These are phyloP conservation scores for Clavispora asparagi DNA, from an alignment of 805 yeast species.

Conservation along the genomic window DNA sequence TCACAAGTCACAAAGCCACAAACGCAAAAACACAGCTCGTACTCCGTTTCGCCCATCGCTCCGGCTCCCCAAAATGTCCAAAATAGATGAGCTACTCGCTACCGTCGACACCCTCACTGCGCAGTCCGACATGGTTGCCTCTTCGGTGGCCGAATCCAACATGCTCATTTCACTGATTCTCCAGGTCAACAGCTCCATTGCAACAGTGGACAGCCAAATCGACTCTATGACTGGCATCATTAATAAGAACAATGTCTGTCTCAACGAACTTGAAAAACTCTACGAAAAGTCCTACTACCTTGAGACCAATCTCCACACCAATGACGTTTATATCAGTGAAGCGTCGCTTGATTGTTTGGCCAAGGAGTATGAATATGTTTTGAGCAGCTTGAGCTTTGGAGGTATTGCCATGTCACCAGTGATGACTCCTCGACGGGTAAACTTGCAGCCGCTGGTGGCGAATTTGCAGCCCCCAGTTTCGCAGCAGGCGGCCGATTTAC, in stretches of 20 bases:
- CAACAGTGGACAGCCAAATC: constrained; percentile 24
- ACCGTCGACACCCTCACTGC: constrained; percentile 28
- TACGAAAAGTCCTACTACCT: constrained; percentile 28
- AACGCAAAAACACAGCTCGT: neutral
- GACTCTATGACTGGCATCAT: constrained; percentile 22
- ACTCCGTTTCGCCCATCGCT: too few species aligned
- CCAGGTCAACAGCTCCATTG: constrained; percentile 16
- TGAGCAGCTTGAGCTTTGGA: constrained; percentile 7
- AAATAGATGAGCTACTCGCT: constrained; percentile 26
- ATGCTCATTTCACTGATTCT: constrained; percentile 18
- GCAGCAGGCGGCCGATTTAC: neutral
- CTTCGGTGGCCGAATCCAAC: constrained; percentile 19
- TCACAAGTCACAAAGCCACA: neutral
- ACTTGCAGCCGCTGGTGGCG: neutral
- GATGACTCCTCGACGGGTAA: neutral
- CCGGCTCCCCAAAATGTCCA: constrained; percentile 7
- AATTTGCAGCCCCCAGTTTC: neutral
- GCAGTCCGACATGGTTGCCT: constrained; percentile 21
- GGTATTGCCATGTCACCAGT: constrained; percentile 2
- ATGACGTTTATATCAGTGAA: constrained; percentile 29
- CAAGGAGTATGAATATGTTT: constrained; percentile 24
- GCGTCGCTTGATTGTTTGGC: constrained; percentile 25
- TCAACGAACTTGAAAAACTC: constrained; percentile 25
- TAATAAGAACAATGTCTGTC: constrained; percentile 17
- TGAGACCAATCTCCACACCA: constrained; percentile 27